Evolutionary conservation across 805 yeast species (phyloP), one percentile per base, ranked within the genome.

Genomic region (Groenewaldozyma tartarivorans): DNA sequence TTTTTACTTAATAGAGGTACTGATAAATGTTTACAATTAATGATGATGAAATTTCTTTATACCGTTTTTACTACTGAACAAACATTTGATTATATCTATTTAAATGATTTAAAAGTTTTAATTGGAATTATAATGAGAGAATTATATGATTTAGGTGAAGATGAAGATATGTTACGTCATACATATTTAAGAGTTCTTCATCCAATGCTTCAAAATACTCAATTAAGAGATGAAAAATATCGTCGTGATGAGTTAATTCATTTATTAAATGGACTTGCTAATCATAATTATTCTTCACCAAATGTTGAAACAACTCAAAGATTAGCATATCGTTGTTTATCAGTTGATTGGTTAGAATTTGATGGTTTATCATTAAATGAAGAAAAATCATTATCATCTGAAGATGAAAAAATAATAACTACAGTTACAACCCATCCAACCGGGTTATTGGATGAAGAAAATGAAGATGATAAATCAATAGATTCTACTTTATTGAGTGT

Each of bases 81-180:
- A 29, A 79, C 94, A 0, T 66, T 73, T 40, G 81, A 79, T 44
- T 68, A 79, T 51, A 74, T 86, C 37, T 88, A 88, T 55, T 66
- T 84, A 46, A 88, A 88, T 52, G 97, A 88, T 56, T 62, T 88
- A 44, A 79, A 81, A 51, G 94, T 88, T 4, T 70, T 88, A 42
- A 77, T 82, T 11, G 95, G 86, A 53, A 87, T 88, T 6, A 67
- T 88, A 39, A 68, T 88, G 1, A 65, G 97, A 40, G 95, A 88
- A 55, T 65, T 90, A 40, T 72, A 73, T 48, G 78, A 88, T 52
- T 59, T 85, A 32, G 74, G 87, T 18, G 71, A 68, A 9, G 74
- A 72, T 17, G 74, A 75, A 30, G 80, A 71, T 43, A 61, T 71
- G 6, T 61, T 78, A 32, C 74, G 83, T 41, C 79, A 79, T 53